These are phyloP conservation scores for Mixia osmundae DNA, from an alignment of 1,284 basidiomycete genomes.

Conservation along the genomic window DNA sequence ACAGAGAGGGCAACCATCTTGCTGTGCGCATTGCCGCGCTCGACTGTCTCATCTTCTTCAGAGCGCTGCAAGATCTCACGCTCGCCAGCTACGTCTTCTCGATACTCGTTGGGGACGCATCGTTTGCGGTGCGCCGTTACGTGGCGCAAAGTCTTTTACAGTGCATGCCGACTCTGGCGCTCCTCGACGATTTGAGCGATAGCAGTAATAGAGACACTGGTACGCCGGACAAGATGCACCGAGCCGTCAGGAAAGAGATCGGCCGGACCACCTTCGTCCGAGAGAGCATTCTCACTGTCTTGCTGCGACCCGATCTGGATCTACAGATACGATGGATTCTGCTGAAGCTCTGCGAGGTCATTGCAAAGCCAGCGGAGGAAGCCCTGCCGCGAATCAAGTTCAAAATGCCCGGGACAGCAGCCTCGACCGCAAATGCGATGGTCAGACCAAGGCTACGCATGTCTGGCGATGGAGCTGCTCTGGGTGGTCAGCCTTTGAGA, in stretches of 20 bases:
- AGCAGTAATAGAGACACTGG: constrained; percentile 8
- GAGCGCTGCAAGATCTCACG: constrained; percentile 31
- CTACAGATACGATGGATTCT: constrained; percentile 72
- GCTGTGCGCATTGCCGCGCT: constrained; percentile 80
- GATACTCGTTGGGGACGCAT: constrained; percentile 70
- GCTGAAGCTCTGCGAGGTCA: constrained; percentile 73
- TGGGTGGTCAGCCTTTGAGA: constrained; percentile 15
- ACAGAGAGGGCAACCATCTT: constrained; percentile 72
- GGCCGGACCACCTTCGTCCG: constrained; percentile 58
- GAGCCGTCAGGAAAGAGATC: constrained; percentile 56
- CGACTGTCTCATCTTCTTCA: constrained; percentile 74
- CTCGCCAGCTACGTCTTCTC: constrained; percentile 71
- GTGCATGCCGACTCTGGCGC: constrained; percentile 51
- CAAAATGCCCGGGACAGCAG: constrained; percentile 15
- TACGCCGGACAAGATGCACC: constrained; percentile 45
- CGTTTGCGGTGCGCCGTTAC: constrained; percentile 54
- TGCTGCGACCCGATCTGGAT: constrained; percentile 50
- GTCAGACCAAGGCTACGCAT: too few species aligned
- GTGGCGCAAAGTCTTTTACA: constrained; percentile 68
- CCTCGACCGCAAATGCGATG: constrained; percentile 3
- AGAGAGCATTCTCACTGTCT: constrained; percentile 53
- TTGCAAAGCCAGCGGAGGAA: constrained; percentile 60
- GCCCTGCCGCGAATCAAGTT: constrained; percentile 65
- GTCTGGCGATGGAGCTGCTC: constrained; percentile 5
- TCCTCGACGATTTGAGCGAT: constrained; percentile 5